phyloP scores from a whole-genome alignment of 805 yeast species.

The Starmerella khaoyaiensis region DNA sequence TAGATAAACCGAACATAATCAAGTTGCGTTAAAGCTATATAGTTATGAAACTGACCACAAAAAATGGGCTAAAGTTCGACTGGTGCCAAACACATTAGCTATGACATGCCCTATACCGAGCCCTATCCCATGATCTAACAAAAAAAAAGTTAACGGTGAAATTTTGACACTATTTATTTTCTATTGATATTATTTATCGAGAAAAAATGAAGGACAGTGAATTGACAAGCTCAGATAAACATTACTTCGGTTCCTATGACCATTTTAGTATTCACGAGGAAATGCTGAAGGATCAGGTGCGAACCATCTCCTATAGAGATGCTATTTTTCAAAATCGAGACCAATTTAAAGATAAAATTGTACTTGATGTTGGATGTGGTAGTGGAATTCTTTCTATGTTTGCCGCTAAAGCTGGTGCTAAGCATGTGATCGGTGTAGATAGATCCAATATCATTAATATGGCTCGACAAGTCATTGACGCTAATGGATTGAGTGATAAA shows the following conservation, averaged over 20 bases:
- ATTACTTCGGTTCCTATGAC: slow-evolving; percentile 88
- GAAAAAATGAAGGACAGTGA: slow-evolving; percentile 6
- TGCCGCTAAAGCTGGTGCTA: slow-evolving; percentile 98
- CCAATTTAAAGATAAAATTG: slow-evolving; percentile 83
- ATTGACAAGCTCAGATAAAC: slow-evolving; percentile 46
- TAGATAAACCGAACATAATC: no score
- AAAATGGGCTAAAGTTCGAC: no score
- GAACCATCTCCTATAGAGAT: slow-evolving; percentile 82
- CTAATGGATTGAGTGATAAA: slow-evolving; percentile 74
- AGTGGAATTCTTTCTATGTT: slow-evolving; percentile 96
- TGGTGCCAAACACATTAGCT: no score
- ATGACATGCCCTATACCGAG: slow-evolving; percentile 3
- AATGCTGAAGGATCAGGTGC: slow-evolving; percentile 89
- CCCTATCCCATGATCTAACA: no score
- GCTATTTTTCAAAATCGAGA: slow-evolving; percentile 85
- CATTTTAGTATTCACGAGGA: slow-evolving; percentile 98
- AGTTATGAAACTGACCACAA: no score
- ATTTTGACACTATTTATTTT: neutral
- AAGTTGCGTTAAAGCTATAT: no score
- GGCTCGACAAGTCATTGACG: slow-evolving; percentile 78
- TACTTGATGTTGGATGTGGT: slow-evolving; percentile 97
- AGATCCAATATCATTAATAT: slow-evolving; percentile 91
- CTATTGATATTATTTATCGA: neutral
- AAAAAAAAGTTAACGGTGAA: neutral
- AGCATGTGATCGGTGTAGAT: slow-evolving; percentile 93